A percentile compares a stretch with the other conserved stretches of the same genome.
Evolutionary conservation across 371 early-diverging fungal genomes (phyloP).

Genomic region (Thermomucor indicae-seudaticae): DNA sequence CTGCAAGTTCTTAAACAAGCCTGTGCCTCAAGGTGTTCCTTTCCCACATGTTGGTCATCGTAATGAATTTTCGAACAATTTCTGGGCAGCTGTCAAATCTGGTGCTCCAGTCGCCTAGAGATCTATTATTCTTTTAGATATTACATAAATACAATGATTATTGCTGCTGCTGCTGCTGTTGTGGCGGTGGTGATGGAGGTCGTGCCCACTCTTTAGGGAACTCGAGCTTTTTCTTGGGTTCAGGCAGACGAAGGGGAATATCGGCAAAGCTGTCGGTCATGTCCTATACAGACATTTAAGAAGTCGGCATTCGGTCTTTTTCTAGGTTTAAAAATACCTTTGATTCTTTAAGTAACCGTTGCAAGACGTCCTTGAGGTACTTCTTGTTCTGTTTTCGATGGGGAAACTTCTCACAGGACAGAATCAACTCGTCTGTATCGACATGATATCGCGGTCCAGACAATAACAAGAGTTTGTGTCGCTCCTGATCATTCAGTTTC

Average conservation of each 20-base stretch:
- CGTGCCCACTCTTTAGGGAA: slow-evolving; percentile 69
- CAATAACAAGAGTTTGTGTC: slow-evolving; percentile 59
- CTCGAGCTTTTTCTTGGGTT: slow-evolving; percentile 50
- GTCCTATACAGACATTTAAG: slow-evolving; percentile 18
- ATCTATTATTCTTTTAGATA: too few relatives aligned
- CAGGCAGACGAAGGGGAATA: slow-evolving; percentile 55
- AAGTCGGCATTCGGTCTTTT: background rate
- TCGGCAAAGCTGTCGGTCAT: slow-evolving; percentile 53
- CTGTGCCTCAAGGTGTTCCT: too few relatives aligned
- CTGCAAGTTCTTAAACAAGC: too few relatives aligned
- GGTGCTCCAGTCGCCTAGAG: too few relatives aligned
- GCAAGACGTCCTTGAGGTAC: slow-evolving; percentile 56
- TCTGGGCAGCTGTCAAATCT: too few relatives aligned
- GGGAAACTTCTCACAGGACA: slow-evolving; percentile 62
- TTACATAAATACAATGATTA: too few relatives aligned
- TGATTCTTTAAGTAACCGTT: slow-evolving; percentile 50
- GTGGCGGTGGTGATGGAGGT: slow-evolving; percentile 12
- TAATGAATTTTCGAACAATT: too few relatives aligned
- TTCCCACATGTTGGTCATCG: too few relatives aligned
- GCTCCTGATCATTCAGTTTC: slow-evolving; percentile 39
- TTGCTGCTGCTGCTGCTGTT: slow-evolving; percentile 1
- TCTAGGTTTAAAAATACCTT: slow-evolving; percentile 29
- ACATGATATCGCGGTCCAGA: slow-evolving; percentile 60
- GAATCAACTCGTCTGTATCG: slow-evolving; percentile 44
- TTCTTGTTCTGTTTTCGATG: slow-evolving; percentile 66